Percentiles rank a stretch among this genome's conserved stretches.
phyloP scores from a whole-genome alignment of 139 green algal genomes.

The Mesotaenium endlicherianum region DNA sequence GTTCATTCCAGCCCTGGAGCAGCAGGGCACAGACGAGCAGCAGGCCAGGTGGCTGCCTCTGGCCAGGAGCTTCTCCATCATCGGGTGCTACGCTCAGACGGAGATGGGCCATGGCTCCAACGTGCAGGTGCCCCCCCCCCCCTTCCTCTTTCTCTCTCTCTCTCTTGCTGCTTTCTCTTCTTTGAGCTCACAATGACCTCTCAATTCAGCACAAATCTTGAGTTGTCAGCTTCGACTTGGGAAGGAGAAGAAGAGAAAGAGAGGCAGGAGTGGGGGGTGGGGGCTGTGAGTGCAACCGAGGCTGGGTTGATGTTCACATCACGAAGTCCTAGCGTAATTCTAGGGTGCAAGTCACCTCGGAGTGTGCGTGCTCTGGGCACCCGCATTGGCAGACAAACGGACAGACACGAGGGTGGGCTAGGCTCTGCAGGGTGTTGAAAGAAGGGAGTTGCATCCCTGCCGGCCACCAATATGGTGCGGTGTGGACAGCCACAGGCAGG shows the following conservation, averaged over 20 bases:
- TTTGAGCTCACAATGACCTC: background rate
- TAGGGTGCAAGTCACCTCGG: too few species aligned
- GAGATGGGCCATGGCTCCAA: constrained; percentile 87
- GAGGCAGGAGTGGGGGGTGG: background rate
- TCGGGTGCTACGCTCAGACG: constrained; percentile 92
- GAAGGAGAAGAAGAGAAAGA: background rate
- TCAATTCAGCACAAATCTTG: background rate
- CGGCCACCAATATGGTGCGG: too few species aligned
- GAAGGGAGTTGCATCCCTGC: too few species aligned
- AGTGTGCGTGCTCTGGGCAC: too few species aligned
- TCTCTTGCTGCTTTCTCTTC: background rate
- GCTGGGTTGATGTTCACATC: too few species aligned
- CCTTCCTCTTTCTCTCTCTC: background rate
- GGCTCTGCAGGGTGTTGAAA: too few species aligned
- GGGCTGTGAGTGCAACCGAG: background rate
- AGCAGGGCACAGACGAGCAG: constrained; percentile 85
- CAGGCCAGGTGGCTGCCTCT: constrained; percentile 83
- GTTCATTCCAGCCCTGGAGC: constrained; percentile 91
- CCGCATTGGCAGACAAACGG: too few species aligned
- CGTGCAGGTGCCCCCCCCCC: constrained; percentile 54
- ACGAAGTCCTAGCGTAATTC: too few species aligned
- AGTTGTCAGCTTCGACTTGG: background rate
- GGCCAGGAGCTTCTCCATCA: constrained; percentile 56
- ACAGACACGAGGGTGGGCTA: too few species aligned
- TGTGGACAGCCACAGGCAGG: too few species aligned